Percentiles rank a stretch among this genome's conserved stretches.
Evolutionary conservation across 176 grass and related monocot species (phyloP).

Genomic region (Oryza coarctata): DNA sequence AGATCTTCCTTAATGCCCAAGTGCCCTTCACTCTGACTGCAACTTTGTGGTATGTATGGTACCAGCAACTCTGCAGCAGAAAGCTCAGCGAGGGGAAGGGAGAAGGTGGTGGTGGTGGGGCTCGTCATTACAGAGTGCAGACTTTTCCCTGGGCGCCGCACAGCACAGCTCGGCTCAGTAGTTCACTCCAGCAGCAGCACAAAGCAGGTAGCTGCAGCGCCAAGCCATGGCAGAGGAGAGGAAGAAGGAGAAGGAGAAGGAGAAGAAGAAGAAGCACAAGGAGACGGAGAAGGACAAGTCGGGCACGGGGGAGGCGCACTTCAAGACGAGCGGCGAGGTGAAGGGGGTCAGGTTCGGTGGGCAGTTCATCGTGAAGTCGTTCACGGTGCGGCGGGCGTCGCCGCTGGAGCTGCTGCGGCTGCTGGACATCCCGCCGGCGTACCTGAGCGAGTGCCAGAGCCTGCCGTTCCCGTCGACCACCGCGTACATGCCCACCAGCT

Average conservation of each 20-base stretch:
- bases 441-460: constrained; percentile 76
- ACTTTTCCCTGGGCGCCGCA: constrained; percentile 32
- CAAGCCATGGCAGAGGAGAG: constrained; percentile 58
- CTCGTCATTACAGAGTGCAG: constrained; percentile 50
- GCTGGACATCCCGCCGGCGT: constrained; percentile 91
- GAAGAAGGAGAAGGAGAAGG: constrained; percentile 48
- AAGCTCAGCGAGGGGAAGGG: neutral
- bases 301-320: constrained; percentile 49
- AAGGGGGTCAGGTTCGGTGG: constrained; percentile 90
- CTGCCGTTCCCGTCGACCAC: constrained; percentile 93
- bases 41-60: constrained; percentile 44
- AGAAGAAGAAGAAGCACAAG: constrained; percentile 48
- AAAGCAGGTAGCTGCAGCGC: constrained; percentile 17
- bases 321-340: constrained; percentile 81
- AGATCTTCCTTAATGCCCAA: constrained; percentile 48
- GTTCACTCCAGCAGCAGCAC: constrained; percentile 14
- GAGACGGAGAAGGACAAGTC: constrained; percentile 29
- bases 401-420: constrained; percentile 91
- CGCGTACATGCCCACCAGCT: constrained; percentile 85
- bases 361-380: constrained; percentile 94
- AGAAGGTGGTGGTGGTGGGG: constrained; percentile 27
- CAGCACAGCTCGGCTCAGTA: constrained; percentile 39
- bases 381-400: constrained; percentile 88
- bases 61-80: constrained; percentile 23
- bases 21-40: constrained; percentile 33